Percentiles rank a stretch among this genome's conserved stretches.
Evolutionary conservation across 2,329 filamentous ascomycete species (phyloP).

Genomic region (Aureobasidium leucospermi): DNA sequence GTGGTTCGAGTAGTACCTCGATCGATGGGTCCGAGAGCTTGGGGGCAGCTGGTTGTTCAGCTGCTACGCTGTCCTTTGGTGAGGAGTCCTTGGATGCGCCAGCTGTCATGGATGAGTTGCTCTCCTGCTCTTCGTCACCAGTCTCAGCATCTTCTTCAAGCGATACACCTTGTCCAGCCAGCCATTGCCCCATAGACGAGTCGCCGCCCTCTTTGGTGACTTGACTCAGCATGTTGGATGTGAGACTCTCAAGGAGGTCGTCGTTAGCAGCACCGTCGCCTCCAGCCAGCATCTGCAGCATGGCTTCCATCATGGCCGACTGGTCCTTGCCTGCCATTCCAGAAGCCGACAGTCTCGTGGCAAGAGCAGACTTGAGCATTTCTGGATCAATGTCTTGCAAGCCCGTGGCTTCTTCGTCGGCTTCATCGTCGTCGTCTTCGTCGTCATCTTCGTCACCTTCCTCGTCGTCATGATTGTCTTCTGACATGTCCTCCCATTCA

Average conservation of each 20-base stretch:
- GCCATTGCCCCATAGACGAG: slow-evolving; percentile 25
- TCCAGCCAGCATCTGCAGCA: slow-evolving; percentile 38
- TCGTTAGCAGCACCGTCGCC: slow-evolving; percentile 31
- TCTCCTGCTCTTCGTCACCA: slow-evolving; percentile 20
- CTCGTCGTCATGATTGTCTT: background rate
- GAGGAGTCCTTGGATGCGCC: background rate
- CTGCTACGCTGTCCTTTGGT: slow-evolving; percentile 10
- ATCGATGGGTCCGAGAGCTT: background rate
- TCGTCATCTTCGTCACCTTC: slow-evolving; percentile 18
- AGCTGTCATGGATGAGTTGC: background rate
- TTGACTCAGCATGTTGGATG: slow-evolving; percentile 34
- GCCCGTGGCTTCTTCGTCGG: slow-evolving; percentile 19
- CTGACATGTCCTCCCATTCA: slow-evolving; percentile 6
- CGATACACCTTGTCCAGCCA: slow-evolving; percentile 26
- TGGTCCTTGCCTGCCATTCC: slow-evolving; percentile 35
- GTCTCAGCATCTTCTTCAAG: slow-evolving; percentile 20
- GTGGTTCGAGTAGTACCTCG: background rate
- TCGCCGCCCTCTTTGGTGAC: slow-evolving; percentile 22
- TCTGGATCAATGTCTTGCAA: slow-evolving; percentile 29
- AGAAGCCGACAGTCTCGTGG: slow-evolving; percentile 24
- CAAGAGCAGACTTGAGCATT: slow-evolving; percentile 29
- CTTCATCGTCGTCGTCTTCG: slow-evolving; percentile 18
- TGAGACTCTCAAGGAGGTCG: slow-evolving; percentile 36
- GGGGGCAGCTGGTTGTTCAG: slow-evolving; percentile 6
- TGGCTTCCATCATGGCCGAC: slow-evolving; percentile 34